These are phyloP conservation scores for Sporothrix brunneoviolacea DNA, from an alignment of 2,329 filamentous ascomycete species.

Conservation along the genomic window DNA sequence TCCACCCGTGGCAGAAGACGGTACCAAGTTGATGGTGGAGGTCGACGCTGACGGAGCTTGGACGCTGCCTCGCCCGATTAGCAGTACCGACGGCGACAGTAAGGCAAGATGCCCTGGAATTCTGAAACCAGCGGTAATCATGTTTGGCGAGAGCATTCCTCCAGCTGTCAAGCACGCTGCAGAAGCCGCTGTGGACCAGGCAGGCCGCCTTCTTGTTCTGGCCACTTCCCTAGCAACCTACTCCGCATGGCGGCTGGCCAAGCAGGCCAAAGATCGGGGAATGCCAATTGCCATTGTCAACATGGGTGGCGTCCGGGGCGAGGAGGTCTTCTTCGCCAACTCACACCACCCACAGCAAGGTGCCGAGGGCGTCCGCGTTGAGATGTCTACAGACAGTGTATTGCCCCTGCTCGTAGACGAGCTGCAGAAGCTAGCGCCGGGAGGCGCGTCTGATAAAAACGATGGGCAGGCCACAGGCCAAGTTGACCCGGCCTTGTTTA, in stretches of 20 bases:
- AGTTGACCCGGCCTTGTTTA: conserved; percentile 39
- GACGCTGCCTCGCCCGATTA: conserved; percentile 42
- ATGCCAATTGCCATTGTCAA: conserved; percentile 88
- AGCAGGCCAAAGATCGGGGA: conserved; percentile 69
- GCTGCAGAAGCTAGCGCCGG: conserved; percentile 31
- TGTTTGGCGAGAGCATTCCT: conserved; percentile 90
- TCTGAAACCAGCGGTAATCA: conserved; percentile 86
- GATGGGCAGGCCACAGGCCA: conserved; percentile 14
- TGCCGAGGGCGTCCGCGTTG: conserved; percentile 47
- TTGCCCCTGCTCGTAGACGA: conserved; percentile 50
- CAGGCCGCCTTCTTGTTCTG: conserved; percentile 68
- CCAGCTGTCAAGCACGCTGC: conserved; percentile 63
- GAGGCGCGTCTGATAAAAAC: neutral
- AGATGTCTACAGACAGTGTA: conserved; percentile 51
- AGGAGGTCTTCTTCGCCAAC: conserved; percentile 62
- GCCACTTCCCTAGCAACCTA: conserved; percentile 92
- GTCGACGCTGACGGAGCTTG: conserved; percentile 78
- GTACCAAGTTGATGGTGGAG: conserved; percentile 51
- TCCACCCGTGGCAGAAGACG: conserved; percentile 51
- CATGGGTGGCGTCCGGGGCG: conserved; percentile 73
- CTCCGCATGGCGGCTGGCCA: conserved; percentile 85
- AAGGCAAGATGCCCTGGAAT: conserved; percentile 58
- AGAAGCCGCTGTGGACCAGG: conserved; percentile 71
- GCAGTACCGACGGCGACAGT: neutral
- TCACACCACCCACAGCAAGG: conserved; percentile 47